Percentiles rank a stretch among this genome's conserved stretches.
phyloP scores from a whole-genome alignment of 257 asterid genomes.

The Ilex asprella region DNA sequence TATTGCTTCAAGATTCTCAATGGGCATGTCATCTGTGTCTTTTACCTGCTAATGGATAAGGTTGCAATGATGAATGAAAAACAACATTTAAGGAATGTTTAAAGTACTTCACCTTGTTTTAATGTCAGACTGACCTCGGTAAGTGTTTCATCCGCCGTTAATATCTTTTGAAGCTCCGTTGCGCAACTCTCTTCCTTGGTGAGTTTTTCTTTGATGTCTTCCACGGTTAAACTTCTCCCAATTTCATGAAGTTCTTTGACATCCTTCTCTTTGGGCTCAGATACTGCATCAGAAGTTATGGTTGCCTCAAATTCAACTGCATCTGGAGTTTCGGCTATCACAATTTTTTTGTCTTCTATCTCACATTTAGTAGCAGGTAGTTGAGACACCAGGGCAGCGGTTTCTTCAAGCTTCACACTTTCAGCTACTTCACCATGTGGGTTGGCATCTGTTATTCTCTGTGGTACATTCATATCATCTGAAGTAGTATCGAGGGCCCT shows the following conservation, averaged over 20 bases:
- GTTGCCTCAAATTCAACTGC: conserved; percentile 18
- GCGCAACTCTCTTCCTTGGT: too few relatives aligned
- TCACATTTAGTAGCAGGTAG: conserved; percentile 3
- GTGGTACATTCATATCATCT: conserved; percentile 19
- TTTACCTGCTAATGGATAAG: conserved; percentile 21
- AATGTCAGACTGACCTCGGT: neutral
- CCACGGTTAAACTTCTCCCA: neutral
- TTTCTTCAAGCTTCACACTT: conserved; percentile 9
- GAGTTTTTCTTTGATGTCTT: neutral
- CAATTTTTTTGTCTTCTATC: too few relatives aligned
- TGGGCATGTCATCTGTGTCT: conserved; percentile 9
- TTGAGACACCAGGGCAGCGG: neutral
- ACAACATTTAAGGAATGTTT: neutral
- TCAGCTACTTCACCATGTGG: conserved; percentile 16
- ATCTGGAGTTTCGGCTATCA: conserved; percentile 9
- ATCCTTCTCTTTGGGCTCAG: conserved; percentile 11
- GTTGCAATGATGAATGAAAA: conserved; percentile 8
- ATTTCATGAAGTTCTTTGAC: conserved; percentile 2
- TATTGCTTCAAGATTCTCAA: conserved; percentile 9
- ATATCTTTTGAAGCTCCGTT: too few relatives aligned
- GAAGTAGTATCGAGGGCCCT: conserved; percentile 10
- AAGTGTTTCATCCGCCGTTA: too few relatives aligned
- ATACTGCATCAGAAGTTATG: conserved; percentile 3
- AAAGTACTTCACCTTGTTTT: too few relatives aligned
- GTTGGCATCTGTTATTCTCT: conserved; percentile 1